A percentile compares a stretch with the other conserved stretches of the same genome.
phyloP scores from a whole-genome alignment of 805 yeast genomes.

The Monosporozyma solicola region DNA sequence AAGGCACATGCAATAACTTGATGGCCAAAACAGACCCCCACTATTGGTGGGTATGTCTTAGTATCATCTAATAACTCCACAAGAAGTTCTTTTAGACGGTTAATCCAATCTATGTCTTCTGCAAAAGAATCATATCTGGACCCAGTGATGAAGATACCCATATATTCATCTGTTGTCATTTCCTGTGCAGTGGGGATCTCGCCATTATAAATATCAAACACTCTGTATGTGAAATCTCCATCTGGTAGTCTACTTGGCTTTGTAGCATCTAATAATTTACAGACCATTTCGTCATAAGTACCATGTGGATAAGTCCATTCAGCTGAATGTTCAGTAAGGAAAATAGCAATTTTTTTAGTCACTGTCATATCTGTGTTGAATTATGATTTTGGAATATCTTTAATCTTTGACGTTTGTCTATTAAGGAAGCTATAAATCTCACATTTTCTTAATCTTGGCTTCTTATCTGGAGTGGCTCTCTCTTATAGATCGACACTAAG shows the following conservation, averaged over 20 bases:
- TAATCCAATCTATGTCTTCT: constrained; percentile 34
- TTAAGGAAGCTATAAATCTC: not conserved
- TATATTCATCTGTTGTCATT: constrained; percentile 8
- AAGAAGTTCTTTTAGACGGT: constrained; percentile 32
- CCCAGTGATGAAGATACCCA: constrained; percentile 41
- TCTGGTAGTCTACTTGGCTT: constrained; percentile 4
- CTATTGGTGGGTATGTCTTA: constrained; percentile 35
- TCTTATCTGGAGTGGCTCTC: not conserved
- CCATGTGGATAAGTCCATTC: constrained; percentile 21
- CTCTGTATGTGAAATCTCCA: constrained; percentile 9
- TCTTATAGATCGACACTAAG: not conserved
- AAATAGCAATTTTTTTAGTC: constrained; percentile 16
- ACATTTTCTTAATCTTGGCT: not conserved
- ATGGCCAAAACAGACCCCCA: constrained; percentile 84
- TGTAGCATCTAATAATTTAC: constrained; percentile 12
- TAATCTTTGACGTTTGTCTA: too few species aligned
- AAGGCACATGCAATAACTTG: constrained; percentile 63
- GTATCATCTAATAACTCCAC: constrained; percentile 8
- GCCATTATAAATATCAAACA: constrained; percentile 12
- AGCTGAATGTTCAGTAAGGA: constrained; percentile 19
- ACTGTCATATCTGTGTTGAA: not conserved
- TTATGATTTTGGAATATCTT: not conserved
- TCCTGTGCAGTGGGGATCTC: constrained; percentile 21
- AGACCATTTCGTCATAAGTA: constrained; percentile 22
- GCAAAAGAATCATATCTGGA: constrained; percentile 40